phyloP scores from a whole-genome alignment of 495 filamentous ascomycete species.

The Talaromyces trachyspermus region DNA sequence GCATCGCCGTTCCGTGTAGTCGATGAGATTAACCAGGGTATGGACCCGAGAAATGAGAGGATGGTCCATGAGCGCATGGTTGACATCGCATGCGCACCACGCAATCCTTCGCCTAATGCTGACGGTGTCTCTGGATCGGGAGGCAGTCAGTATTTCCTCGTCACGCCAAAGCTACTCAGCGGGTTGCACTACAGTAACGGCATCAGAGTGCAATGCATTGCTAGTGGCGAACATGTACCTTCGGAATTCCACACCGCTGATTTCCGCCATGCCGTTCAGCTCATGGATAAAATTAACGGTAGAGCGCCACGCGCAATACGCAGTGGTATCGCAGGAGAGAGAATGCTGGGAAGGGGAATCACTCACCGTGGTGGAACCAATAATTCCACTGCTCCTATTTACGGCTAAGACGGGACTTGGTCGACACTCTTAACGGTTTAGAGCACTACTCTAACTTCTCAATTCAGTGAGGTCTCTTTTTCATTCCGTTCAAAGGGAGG shows the following conservation, averaged over 20 bases:
- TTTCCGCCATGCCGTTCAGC: constrained; percentile 25
- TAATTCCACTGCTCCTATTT: too few relatives aligned
- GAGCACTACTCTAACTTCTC: too few relatives aligned
- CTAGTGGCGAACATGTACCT: constrained; percentile 86
- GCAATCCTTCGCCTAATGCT: constrained; percentile 27
- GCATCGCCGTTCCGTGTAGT: constrained; percentile 98
- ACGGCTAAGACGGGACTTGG: too few relatives aligned
- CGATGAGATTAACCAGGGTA: constrained; percentile 99
- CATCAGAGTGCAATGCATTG: constrained; percentile 92
- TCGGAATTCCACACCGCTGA: constrained; percentile 30
- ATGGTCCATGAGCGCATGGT: constrained; percentile 97
- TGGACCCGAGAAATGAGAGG: constrained; percentile 97
- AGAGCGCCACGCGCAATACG: not conserved
- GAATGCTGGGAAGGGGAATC: constrained; percentile 16
- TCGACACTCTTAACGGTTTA: too few relatives aligned
- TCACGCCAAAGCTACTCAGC: constrained; percentile 92
- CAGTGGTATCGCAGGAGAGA: constrained; percentile 8
- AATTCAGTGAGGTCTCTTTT: too few relatives aligned
- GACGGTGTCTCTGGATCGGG: constrained; percentile 25
- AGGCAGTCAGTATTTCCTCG: constrained; percentile 76
- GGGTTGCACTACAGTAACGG: constrained; percentile 77
- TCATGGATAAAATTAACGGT: constrained; percentile 21
- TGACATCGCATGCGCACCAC: constrained; percentile 81
- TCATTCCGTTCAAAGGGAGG: too few relatives aligned
- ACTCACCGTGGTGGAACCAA: constrained; percentile 1